Evolutionary conservation across 495 filamentous ascomycete genomes (phyloP), one percentile per base, ranked within the genome.

Genomic region (Xylaria scruposa): DNA sequence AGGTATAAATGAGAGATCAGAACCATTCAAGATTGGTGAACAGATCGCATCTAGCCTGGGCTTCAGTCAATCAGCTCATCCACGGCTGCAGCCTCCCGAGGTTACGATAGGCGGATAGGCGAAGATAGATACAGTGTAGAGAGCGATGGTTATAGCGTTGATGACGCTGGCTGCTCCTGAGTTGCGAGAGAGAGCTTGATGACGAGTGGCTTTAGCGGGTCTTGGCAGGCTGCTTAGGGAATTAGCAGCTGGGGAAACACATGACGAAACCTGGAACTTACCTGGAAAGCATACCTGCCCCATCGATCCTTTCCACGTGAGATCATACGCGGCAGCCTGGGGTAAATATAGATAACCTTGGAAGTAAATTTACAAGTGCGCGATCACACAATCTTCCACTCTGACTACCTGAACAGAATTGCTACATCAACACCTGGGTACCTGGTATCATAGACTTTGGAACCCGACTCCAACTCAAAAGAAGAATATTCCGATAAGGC

Each of bases 261-360:
- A 68, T 68, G 66, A 68, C 53, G 66, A 68, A 58, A 59, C 53
- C 13, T 59, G n/a, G 62, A 49, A 29, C 40, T 4, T 61, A 31
- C 26, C 26, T 56, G 5, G 40, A 31, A 64, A 49, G 61, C 61
- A 64, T 24, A 64, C n/a, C n/a, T n/a, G 42, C 61, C 61, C 61
- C 42, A 64, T 64, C 60, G n/a, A 21, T 56, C 53, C 26, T 56
- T 10, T 31, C 53, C 53, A 56, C 26, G 26, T 31, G 33, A 36
- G 8, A 38, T 60, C 56, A 19, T 38, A 19, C 31, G 33, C 33
- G 8, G 58, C 26, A 60, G 58, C 58, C 58, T 40, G 58, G 31
- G 58, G 58, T 38, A 60, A n/a, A 19, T 60, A 60, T 19, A 38
- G 2, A 42, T 10, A 8, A 8, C 7, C 3, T 36, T 5, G 19